Conservation (phyloP, 2,329 filamentous ascomycete genomes). For the Fusarium solani-melongenae region DNA sequence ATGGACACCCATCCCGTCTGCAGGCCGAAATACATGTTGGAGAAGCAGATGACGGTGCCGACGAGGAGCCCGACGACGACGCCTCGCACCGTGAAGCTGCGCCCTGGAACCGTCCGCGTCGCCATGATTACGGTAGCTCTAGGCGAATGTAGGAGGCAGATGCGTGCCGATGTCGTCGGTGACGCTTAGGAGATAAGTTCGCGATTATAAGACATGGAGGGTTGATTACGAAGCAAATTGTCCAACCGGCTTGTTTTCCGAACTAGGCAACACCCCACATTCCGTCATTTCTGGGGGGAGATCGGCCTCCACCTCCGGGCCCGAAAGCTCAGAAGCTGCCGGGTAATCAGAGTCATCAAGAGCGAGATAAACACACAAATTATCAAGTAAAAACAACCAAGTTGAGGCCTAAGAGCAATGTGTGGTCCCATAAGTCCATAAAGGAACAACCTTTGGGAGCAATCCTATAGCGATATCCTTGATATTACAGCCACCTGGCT, state of each 20-base stretch:
- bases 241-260: background rate
- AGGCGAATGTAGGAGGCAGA: constrained; percentile 5
- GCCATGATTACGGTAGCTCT: constrained; percentile 26
- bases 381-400: background rate
- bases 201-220: constrained; percentile 1
- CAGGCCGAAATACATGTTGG: constrained; percentile 98
- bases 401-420: background rate
- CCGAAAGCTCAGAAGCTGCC: background rate
- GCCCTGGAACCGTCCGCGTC: constrained; percentile 52
- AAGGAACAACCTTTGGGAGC: background rate
- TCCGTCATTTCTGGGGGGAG: background rate
- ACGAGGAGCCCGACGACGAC: constrained; percentile 83
- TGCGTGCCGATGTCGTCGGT: constrained; percentile 1
- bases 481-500: too few relatives aligned
- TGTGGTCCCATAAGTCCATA: background rate
- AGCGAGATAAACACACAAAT: background rate
- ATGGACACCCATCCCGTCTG: constrained; percentile 81
- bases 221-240: background rate
- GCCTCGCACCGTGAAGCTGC: constrained; percentile 87
- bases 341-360: background rate
- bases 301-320: background rate
- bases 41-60: constrained; percentile 92
- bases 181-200: background rate
- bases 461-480: background rate
- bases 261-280: constrained; percentile 6